Base-by-base conservation (phyloP, 2,329 filamentous ascomycete genomes). In the Pseudogymnoascus sp. region DNA sequence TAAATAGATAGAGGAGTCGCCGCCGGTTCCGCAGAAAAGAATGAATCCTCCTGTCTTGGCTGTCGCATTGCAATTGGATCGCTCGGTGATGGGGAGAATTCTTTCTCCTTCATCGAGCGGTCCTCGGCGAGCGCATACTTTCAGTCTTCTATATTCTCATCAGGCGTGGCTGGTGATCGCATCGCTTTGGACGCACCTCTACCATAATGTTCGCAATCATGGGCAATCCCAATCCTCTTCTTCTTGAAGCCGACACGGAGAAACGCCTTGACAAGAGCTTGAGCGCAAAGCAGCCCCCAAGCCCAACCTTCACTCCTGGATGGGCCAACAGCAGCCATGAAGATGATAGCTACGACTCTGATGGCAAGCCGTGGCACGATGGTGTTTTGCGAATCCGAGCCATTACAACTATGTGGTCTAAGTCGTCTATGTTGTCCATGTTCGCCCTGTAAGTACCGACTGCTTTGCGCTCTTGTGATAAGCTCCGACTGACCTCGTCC, bases 321-420 rank as follows among this genome's bases (percentile, higher is more conserved):
- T 27, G 27, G 2, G 42, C n/a, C n/a, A 55, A 55, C 9, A 31
- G 45, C 9, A 55, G 7, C 27, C 31, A 33, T 55, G 45, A 2
- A 18, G 31, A 59, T 18, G 9, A 12, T 59, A 15, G n/a, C 5
- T 59, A 36, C 33, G 37, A 59, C 33, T 36, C 58, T 15, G 37
- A 40, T 10, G 25, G 33, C 58, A 59, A 59, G 33, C 25, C 33
- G 4, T 59, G 33, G 33, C 58, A 59, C 21, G 58, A 59, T 59
- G 58, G 58, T 59, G 58, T 59, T 29, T 12, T 37, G 31, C 31
- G 58, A 21, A 15, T 59, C 37, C 58, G 58, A 9, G 58, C 58
- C 33, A 59, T 59, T 31, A 59, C 58, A 10, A 37, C 33, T n/a
- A 40, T 59, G 33, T 59, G 58, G 58, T 37, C 58, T 29, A 40